Base-by-base conservation (phyloP, 2,329 filamentous ascomycete species). In the Myriosclerotinia curreyana region DNA sequence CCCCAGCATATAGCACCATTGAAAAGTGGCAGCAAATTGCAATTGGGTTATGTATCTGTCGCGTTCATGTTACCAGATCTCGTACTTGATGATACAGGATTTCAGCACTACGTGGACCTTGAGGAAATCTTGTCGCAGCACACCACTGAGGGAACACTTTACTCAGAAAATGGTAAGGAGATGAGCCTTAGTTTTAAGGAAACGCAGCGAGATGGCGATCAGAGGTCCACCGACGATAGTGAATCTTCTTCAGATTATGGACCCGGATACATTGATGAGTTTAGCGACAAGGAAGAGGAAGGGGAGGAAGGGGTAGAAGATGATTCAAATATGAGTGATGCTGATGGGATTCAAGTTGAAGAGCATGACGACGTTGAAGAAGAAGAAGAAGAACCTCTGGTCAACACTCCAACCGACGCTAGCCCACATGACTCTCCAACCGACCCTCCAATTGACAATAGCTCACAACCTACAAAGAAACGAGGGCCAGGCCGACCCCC, bases 401-500 rank as follows among this genome's bases (percentile, higher is more conserved):
- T 58, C 64, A 48, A 70, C 66, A 61, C 66, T 38, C 59, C 63
- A 46, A 52, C 62, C 44, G 63, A 68, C 14, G 52, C 58, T 52
- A 52, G 48, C 52, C 40, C 76, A 38, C 72, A 71, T 6, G 36
- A 40, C 25, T 22, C 17, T 61, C 40, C 44, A 46, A 36, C 59
- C 64, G 49, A 70, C 66, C 61, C 66, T 42, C 56, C 62, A 40
- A 52, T 60, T 50, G 63, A 67, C 14, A 55, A 54, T 50, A 52
- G 48, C 52, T 36, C 76, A 38, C 72, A 71, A 60, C 73, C 77
- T 64, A 76, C 67, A 44, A 74, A 73, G 65, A 74, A 71, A 62
- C 86, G 90, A 69, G 90, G 90, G 17, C 90, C 90, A 12, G 90
- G 90, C n/a, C 80, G 90, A 61, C 90, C 90, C 25, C 90, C 90